Conservation (phyloP, 2,329 filamentous ascomycete species). For the Pseudogymnoascus sp. region DNA sequence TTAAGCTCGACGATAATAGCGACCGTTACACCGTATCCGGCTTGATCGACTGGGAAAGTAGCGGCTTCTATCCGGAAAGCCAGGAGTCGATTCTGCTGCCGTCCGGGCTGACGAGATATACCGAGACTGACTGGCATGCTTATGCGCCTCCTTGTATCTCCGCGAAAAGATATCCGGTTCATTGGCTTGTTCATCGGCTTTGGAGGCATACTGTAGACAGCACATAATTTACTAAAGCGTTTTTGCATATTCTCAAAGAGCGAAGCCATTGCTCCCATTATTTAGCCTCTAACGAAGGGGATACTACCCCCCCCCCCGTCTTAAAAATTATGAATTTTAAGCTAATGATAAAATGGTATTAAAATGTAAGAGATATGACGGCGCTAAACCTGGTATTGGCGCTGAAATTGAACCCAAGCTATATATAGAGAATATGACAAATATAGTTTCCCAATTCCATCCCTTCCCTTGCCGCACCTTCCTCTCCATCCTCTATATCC, state of each 20-base stretch:
- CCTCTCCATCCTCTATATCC: neutral
- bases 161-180: neutral
- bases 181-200: conserved; percentile 5
- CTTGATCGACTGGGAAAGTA: conserved; percentile 15
- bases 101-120: neutral
- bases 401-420: neutral
- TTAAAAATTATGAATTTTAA: neutral
- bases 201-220: neutral
- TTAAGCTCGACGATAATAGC: conserved; percentile 9
- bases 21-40: conserved; percentile 11
- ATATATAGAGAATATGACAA: neutral
- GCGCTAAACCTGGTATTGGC: neutral
- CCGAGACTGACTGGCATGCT: conserved; percentile 8
- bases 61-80: conserved; percentile 15
- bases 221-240: neutral
- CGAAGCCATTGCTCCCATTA: neutral
- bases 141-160: conserved; percentile 11
- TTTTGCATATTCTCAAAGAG: too few species aligned
- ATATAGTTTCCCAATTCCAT: neutral
- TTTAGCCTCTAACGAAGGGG: neutral
- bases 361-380: neutral
- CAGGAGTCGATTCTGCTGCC: conserved; percentile 10
- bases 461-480: neutral
- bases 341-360: neutral
- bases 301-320: too few species aligned